Base-by-base conservation (phyloP, 1,139 yeast genomes). In the Candida anutae region DNA sequence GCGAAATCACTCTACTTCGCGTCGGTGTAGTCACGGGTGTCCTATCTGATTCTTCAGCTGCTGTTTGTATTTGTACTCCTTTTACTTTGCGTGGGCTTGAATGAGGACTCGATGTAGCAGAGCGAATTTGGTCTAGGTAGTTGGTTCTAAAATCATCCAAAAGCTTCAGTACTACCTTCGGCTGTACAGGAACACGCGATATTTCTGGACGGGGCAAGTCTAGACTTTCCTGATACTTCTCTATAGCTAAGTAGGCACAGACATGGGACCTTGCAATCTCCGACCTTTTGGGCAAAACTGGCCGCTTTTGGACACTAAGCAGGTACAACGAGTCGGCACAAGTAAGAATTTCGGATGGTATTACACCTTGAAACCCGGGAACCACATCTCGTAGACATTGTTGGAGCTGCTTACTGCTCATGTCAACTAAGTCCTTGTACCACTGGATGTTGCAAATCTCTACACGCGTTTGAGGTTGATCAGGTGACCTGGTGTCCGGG, bases 181-280 rank as follows among this genome's bases (percentile, higher is more conserved):
- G 76, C 10, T 76, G 79, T 4, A 77, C 50, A 0, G 90, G 88
- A 6, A 79, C 67, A 35, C 62, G 64, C 24, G 58, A 62, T 14
- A 58, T 32, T 13, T 58, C 54, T 2, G 81, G 75, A 4, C 55
- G 61, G 0, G 77, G 71, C 8, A 74, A 51, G 10, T 58, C 48
- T 21, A 67, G 53, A 22, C 50, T 50, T n/a, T 56, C 53, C 14
- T 55, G 55, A 27, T 70, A 63, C 38, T 62, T 62, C 34, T 74
- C 78, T 9, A 69, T 66, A 0, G 82, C 77, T 17, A 78, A 48
- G 35, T 58, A 72, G 2, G 84, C 81, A 48, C 84, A 75, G 11
- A 80, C 48, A 43, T 79, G 87, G 34, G 67, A 67, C 25, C 88
- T 55, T 1, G 82, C 84, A 2, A 69, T 58, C 38, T 79, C 87